Evolutionary conservation across 768 basidiomycete species (phyloP).

Genomic region (Tylopilus subfusipes): DNA sequence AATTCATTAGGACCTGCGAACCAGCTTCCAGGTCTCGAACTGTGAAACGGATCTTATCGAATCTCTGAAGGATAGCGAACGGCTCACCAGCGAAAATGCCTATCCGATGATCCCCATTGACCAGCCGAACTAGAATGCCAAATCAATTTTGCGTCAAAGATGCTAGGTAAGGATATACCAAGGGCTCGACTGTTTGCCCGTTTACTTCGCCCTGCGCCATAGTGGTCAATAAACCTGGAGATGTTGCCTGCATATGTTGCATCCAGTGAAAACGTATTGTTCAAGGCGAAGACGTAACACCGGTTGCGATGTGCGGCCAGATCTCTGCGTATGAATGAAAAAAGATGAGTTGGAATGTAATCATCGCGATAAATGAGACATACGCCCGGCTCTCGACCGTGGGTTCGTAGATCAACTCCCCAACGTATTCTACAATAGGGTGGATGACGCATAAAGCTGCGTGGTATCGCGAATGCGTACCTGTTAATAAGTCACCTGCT

Average conservation of each 20-base stretch:
- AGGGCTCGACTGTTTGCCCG: constrained; percentile 43
- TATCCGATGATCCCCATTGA: constrained; percentile 67
- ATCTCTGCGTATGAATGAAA: constrained; percentile 29
- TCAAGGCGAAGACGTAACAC: constrained; percentile 61
- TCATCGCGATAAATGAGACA: constrained; percentile 16
- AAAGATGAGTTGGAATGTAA: background rate
- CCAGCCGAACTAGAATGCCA: constrained; percentile 43
- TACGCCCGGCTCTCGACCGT: constrained; percentile 53
- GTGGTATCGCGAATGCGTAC: constrained; percentile 17
- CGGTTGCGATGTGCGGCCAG: constrained; percentile 47
- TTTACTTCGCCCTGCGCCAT: constrained; percentile 13
- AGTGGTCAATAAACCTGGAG: constrained; percentile 70
- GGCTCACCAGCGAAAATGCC: constrained; percentile 42
- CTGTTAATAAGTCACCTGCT: constrained; percentile 47
- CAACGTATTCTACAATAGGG: constrained; percentile 54
- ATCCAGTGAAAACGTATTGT: constrained; percentile 49
- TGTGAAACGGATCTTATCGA: constrained; percentile 16
- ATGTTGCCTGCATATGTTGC: constrained; percentile 54
- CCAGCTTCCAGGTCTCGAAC: constrained; percentile 39
- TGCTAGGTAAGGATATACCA: constrained; percentile 32
- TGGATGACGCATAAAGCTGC: background rate
- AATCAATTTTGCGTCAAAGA: background rate
- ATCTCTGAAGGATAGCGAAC: background rate
- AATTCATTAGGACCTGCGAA: constrained; percentile 55
- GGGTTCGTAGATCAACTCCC: constrained; percentile 52